Conservation (phyloP, 2,329 filamentous ascomycete genomes). For the Diaporthe longicolla region DNA sequence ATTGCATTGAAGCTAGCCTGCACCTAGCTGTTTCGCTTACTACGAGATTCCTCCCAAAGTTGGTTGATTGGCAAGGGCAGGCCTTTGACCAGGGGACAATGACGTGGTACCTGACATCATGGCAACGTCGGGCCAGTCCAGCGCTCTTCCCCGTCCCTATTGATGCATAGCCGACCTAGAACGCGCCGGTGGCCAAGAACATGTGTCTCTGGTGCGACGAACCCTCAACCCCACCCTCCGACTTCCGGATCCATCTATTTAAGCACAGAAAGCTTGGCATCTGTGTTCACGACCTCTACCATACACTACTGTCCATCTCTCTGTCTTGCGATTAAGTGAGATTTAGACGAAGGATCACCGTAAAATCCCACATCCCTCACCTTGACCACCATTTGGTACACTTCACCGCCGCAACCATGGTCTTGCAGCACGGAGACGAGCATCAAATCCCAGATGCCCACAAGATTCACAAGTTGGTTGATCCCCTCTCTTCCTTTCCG, state of each 20-base stretch:
- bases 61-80: constrained; percentile 4
- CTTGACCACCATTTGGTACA: background rate
- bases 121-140: constrained; percentile 18
- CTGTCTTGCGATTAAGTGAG: background rate
- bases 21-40: constrained; percentile 4
- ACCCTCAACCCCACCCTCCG: background rate
- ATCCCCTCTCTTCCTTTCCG: background rate
- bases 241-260: background rate
- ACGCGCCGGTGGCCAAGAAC: background rate
- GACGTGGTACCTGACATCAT: constrained; percentile 38
- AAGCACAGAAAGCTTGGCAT: constrained; percentile 26
- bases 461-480: constrained; percentile 60
- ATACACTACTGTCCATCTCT: background rate
- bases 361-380: background rate
- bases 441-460: constrained; percentile 65
- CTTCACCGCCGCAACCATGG: constrained; percentile 55
- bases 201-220: constrained; percentile 16
- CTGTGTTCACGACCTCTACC: background rate
- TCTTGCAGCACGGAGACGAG: constrained; percentile 64
- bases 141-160: background rate
- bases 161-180: constrained; percentile 5
- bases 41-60: background rate
- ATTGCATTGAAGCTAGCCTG: background rate
- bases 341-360: background rate
- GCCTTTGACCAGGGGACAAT: background rate